These are phyloP conservation scores for Saccharomycopsis fodiens DNA, from an alignment of 805 yeast species.

Conservation along the genomic window DNA sequence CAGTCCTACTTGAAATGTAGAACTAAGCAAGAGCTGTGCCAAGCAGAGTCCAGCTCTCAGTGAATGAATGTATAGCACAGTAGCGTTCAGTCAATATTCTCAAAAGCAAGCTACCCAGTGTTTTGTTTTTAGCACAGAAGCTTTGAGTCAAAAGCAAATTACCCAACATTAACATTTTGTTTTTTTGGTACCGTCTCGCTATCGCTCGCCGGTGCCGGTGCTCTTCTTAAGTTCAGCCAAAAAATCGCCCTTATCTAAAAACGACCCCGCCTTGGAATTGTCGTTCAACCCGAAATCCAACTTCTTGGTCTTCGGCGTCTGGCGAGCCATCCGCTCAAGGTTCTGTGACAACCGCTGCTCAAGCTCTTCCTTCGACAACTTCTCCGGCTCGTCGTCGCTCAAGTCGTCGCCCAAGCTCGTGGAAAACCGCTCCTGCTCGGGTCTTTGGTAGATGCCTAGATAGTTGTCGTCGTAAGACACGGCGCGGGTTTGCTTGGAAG, in stretches of 20 bases:
- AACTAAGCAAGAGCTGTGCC: no score
- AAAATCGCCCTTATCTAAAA: background rate
- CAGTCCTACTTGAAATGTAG: no score
- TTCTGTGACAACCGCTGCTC: background rate
- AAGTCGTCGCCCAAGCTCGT: background rate
- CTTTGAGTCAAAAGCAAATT: no score
- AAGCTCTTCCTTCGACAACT: background rate
- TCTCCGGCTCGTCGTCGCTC: background rate
- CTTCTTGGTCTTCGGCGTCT: background rate
- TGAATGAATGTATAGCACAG: no score
- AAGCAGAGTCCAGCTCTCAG: no score
- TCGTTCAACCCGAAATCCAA: constrained; percentile 3
- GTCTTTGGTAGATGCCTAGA: constrained; percentile 9
- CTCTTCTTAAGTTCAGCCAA: background rate
- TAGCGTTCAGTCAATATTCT: no score
- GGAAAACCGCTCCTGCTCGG: background rate
- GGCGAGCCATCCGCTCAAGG: background rate
- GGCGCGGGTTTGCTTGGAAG: constrained; percentile 4
- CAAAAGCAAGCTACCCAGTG: no score
- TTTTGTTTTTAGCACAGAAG: no score
- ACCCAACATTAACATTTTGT: no score
- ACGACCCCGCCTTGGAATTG: background rate
- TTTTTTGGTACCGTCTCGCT: no score
- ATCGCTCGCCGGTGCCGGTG: no score
- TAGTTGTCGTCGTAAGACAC: constrained; percentile 24